Conservation (phyloP, 2,329 filamentous ascomycete genomes). For the Diplocarpon mali region DNA sequence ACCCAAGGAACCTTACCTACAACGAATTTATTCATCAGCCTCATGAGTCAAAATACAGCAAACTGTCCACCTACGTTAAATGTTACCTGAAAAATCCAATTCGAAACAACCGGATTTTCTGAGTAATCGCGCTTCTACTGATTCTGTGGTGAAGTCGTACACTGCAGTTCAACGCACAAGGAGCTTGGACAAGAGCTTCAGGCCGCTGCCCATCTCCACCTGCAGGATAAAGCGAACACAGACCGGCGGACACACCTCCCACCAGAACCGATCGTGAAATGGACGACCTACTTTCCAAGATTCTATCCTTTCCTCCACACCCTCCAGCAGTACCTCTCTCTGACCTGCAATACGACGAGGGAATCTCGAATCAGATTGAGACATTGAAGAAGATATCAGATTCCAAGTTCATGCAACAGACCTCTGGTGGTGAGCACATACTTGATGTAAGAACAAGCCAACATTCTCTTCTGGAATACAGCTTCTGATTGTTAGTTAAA, state of each 20-base stretch:
- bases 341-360: constrained; percentile 33
- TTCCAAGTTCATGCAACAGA: constrained; percentile 25
- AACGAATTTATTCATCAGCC: constrained; percentile 1
- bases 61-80: too few relatives aligned
- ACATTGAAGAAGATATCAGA: constrained; percentile 29
- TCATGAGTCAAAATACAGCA: too few relatives aligned
- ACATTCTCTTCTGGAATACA: neutral
- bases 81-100: too few relatives aligned
- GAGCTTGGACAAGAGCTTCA: constrained; percentile 4
- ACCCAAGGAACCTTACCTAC: too few relatives aligned
- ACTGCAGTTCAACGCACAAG: too few relatives aligned
- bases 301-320: constrained; percentile 32
- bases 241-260: neutral
- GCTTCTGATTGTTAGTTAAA: constrained; percentile 10
- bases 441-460: constrained; percentile 27
- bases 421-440: constrained; percentile 27
- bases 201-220: neutral
- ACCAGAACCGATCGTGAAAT: constrained; percentile 12
- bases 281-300: constrained; percentile 28
- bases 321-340: constrained; percentile 26
- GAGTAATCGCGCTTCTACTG: too few relatives aligned
- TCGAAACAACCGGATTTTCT: too few relatives aligned
- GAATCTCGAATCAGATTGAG: constrained; percentile 30
- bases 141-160: too few relatives aligned
- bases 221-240: neutral